phyloP scores from a whole-genome alignment of 2,329 filamentous ascomycete species.

The Clarireedia sp. region DNA sequence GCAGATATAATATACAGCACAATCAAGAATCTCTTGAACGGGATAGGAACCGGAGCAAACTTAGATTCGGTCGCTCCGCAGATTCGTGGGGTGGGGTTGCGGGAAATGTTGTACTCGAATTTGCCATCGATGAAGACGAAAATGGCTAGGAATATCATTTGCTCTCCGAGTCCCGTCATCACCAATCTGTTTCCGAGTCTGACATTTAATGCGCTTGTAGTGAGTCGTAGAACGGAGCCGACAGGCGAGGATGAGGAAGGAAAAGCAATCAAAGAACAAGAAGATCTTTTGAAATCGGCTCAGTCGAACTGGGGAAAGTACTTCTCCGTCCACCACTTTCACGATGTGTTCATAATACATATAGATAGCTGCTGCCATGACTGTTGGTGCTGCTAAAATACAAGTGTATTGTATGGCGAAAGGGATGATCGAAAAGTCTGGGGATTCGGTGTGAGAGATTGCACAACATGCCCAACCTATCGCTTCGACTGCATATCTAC shows the following conservation, averaged over 20 bases:
- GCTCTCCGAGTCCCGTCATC: slow-evolving; percentile 1
- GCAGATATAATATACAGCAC: neutral
- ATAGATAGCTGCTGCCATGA: slow-evolving; percentile 1
- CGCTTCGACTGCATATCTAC: neutral
- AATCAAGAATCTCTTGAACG: neutral
- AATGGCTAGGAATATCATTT: neutral
- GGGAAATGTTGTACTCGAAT: slow-evolving; percentile 1
- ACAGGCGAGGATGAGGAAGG: neutral
- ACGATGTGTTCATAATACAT: slow-evolving; percentile 5
- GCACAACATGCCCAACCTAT: slow-evolving; percentile 1
- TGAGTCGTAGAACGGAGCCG: neutral
- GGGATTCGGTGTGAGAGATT: neutral
- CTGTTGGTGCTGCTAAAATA: neutral
- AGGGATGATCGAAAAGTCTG: slow-evolving; percentile 1
- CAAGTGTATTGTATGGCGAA: slow-evolving; percentile 3
- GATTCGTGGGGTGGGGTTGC: neutral
- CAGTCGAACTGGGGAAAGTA: neutral
- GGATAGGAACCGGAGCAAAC: neutral
- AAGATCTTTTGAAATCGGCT: slow-evolving; percentile 1
- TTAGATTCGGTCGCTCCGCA: neutral
- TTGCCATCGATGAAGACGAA: slow-evolving; percentile 1
- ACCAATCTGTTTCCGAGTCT: slow-evolving; percentile 2
- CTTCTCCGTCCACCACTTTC: neutral
- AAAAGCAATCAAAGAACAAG: slow-evolving; percentile 4
- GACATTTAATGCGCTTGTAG: neutral